Evolutionary conservation across 192 early-diverging fungal species (phyloP).

Genomic region (Entomortierella parvispora): DNA sequence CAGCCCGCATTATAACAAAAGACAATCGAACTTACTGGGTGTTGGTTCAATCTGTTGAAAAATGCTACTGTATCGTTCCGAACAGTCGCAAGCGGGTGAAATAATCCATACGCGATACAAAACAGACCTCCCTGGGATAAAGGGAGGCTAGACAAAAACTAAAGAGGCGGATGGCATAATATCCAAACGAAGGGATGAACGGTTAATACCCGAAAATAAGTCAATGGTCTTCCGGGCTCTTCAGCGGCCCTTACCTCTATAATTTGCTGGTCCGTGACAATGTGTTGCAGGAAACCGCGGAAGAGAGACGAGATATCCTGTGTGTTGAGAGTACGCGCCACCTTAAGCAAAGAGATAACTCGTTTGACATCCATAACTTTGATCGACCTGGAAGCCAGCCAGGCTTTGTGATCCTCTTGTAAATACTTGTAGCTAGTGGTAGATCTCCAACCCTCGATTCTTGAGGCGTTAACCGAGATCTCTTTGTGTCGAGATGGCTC

Average conservation of each 20-base stretch:
- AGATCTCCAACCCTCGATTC: constrained; percentile 89
- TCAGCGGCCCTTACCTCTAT: constrained; percentile 76
- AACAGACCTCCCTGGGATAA: constrained; percentile 84
- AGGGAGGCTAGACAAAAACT: constrained; percentile 79
- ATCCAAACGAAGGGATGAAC: neutral
- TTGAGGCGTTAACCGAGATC: constrained; percentile 72
- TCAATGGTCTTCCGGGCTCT: too few relatives aligned
- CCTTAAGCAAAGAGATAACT: constrained; percentile 69
- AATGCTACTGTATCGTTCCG: constrained; percentile 75
- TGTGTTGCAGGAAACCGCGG: constrained; percentile 70
- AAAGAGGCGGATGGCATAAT: constrained; percentile 14
- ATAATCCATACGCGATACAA: constrained; percentile 84
- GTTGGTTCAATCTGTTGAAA: constrained; percentile 76
- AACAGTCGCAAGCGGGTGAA: constrained; percentile 75
- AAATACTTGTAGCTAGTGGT: constrained; percentile 81
- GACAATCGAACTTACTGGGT: constrained; percentile 58
- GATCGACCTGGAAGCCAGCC: constrained; percentile 66
- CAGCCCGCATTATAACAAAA: neutral
- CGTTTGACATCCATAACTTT: constrained; percentile 76
- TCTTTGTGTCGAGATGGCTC: constrained; percentile 72
- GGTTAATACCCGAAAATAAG: too few relatives aligned
- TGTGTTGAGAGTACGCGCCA: constrained; percentile 59
- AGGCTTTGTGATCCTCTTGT: constrained; percentile 70
- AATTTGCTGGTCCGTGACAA: constrained; percentile 80
- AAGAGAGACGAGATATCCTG: constrained; percentile 76